Conservation (phyloP, 164 flowering plant genomes). For the Vitis labrusca region DNA sequence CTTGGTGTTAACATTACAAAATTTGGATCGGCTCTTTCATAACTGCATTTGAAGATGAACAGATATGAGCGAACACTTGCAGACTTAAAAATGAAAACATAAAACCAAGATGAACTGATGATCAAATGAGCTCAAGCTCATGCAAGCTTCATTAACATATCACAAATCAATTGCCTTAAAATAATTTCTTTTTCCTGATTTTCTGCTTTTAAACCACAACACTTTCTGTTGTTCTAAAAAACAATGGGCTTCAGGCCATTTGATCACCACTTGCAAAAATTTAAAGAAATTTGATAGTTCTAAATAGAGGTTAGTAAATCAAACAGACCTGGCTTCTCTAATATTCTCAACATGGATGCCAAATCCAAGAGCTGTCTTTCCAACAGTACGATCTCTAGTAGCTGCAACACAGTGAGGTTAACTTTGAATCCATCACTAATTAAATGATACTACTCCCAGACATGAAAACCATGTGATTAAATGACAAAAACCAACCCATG, state of each 20-base stretch:
- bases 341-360: slow-evolving; percentile 79
- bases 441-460: neutral
- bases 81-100: neutral
- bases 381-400: slow-evolving; percentile 60
- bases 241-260: neutral
- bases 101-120: neutral
- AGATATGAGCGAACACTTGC: neutral
- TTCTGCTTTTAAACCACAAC: neutral
- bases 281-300: too few relatives aligned
- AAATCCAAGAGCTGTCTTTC: slow-evolving; percentile 63
- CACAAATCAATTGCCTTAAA: neutral
- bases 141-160: neutral
- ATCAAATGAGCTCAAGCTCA: neutral
- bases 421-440: neutral
- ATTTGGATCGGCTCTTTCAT: slow-evolving; percentile 91
- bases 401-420: slow-evolving; percentile 45
- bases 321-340: slow-evolving; percentile 80
- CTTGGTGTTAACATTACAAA: slow-evolving; percentile 88
- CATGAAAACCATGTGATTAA: neutral
- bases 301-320: neutral
- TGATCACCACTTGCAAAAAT: neutral
- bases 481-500: neutral
- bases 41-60: slow-evolving; percentile 42
- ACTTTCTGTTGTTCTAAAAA: neutral
- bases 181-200: neutral